Percentiles rank a stretch among this genome's conserved stretches.
Evolutionary conservation across 345 rosid genomes (phyloP).

Genomic region (Laguncularia racemosa): DNA sequence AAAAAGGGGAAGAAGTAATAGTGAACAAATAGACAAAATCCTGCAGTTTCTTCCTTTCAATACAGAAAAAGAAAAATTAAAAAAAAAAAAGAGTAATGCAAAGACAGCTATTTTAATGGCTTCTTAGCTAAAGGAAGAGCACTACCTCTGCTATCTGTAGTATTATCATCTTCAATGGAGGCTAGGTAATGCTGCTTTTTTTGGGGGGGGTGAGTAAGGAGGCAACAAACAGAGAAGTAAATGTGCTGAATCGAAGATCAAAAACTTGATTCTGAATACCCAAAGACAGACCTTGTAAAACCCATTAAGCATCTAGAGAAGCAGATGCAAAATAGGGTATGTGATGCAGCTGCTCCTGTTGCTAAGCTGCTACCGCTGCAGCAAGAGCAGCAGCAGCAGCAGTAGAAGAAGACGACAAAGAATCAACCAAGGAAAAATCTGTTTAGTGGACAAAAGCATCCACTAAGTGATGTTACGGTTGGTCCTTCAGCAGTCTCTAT

Average conservation of each 20-base stretch:
- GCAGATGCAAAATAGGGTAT: slow-evolving; percentile 44
- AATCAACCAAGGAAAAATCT: slow-evolving; percentile 19
- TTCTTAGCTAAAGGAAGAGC: too few relatives aligned
- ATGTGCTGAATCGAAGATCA: slow-evolving; percentile 54
- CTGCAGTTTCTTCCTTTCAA: too few relatives aligned
- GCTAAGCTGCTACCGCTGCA: slow-evolving; percentile 25
- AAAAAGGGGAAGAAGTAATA: too few relatives aligned
- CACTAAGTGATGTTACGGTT: slow-evolving; percentile 14
- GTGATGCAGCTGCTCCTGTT: slow-evolving; percentile 22
- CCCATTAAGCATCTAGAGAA: slow-evolving; percentile 65
- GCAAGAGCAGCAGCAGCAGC: too few relatives aligned
- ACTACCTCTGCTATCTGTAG: too few relatives aligned
- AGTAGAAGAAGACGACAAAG: slow-evolving; percentile 6
- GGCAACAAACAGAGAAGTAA: slow-evolving; percentile 44
- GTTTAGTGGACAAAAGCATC: slow-evolving; percentile 31
- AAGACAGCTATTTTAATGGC: too few relatives aligned
- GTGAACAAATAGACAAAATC: too few relatives aligned
- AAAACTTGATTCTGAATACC: slow-evolving; percentile 49
- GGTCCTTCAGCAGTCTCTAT: slow-evolving; percentile 16
- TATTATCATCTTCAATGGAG: too few relatives aligned
- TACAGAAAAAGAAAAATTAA: too few relatives aligned
- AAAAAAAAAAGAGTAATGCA: too few relatives aligned
- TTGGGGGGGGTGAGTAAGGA: too few relatives aligned
- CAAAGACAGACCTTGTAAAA: slow-evolving; percentile 23
- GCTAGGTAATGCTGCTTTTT: too few relatives aligned